phyloP scores from a whole-genome alignment of 495 filamentous ascomycete genomes.

The Xeromyces bisporus region DNA sequence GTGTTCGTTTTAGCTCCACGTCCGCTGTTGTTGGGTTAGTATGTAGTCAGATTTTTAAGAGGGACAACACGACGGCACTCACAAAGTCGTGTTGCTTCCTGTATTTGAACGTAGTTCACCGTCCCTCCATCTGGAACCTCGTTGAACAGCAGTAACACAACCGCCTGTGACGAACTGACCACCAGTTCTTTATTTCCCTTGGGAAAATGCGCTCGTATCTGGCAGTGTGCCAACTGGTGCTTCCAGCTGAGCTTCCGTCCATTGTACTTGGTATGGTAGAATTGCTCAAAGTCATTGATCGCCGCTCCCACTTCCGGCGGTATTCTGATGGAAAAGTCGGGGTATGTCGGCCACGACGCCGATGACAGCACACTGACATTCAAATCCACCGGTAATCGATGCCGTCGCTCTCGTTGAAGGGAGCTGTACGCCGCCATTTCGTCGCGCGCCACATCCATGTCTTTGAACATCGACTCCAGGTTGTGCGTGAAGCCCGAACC shows the following conservation, averaged over 20 bases:
- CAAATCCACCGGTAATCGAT: slow-evolving; percentile 49
- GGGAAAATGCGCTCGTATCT: slow-evolving; percentile 60
- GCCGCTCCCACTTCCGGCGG: slow-evolving; percentile 52
- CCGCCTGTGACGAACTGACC: slow-evolving; percentile 77
- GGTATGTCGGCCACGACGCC: slow-evolving; percentile 83
- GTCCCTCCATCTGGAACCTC: slow-evolving; percentile 35
- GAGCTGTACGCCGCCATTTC: slow-evolving; percentile 66
- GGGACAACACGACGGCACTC: slow-evolving; percentile 12
- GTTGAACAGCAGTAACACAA: slow-evolving; percentile 89
- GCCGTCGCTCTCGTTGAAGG: slow-evolving; percentile 29
- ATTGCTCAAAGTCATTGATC: slow-evolving; percentile 54
- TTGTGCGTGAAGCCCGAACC: slow-evolving; percentile 90
- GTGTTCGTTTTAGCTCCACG: slow-evolving; percentile 65
- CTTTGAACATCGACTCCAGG: slow-evolving; percentile 97
- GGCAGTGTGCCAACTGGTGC: slow-evolving; percentile 73
- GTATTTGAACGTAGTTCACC: slow-evolving; percentile 53
- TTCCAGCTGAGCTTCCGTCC: slow-evolving; percentile 83
- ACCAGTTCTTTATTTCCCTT: slow-evolving; percentile 70
- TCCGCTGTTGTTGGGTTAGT: slow-evolving; percentile 34
- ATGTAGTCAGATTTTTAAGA: neutral
- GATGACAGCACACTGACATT: slow-evolving; percentile 73
- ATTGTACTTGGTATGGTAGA: slow-evolving; percentile 75
- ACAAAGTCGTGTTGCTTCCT: slow-evolving; percentile 50
- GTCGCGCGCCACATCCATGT: slow-evolving; percentile 77
- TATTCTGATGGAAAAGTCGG: slow-evolving; percentile 58